These are phyloP conservation scores for Hymenotorrendiella dingleyae DNA, from an alignment of 2,329 filamentous ascomycete genomes.

Conservation along the genomic window DNA sequence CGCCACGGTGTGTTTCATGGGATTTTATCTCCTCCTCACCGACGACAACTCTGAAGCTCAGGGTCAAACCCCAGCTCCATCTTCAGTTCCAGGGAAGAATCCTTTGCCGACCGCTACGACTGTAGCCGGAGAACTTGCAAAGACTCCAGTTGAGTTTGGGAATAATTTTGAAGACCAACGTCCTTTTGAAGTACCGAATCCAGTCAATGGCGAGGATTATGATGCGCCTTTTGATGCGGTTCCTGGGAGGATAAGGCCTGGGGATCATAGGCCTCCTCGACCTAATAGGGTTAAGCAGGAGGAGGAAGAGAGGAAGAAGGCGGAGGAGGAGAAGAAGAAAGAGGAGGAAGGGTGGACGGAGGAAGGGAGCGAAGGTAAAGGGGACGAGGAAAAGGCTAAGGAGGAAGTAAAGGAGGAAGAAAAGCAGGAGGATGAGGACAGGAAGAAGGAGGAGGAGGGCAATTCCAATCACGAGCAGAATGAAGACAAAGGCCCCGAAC, in stretches of 20 bases:
- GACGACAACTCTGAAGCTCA: neutral
- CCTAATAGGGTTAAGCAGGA: too few relatives aligned
- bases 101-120: too few relatives aligned
- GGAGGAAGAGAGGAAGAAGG: too few relatives aligned
- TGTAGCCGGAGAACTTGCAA: too few relatives aligned
- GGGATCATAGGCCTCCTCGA: too few relatives aligned
- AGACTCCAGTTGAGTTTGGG: too few relatives aligned
- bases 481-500: neutral
- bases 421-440: neutral
- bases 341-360: neutral
- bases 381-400: neutral
- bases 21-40: constrained; percentile 5
- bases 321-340: neutral
- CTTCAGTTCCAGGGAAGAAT: too few relatives aligned
- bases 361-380: neutral
- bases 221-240: constrained; percentile 10
- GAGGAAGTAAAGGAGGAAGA: neutral
- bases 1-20: constrained; percentile 8
- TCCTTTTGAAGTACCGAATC: constrained; percentile 5
- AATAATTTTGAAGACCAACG: neutral
- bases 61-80: too few relatives aligned
- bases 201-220: constrained; percentile 5
- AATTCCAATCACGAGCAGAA: neutral
- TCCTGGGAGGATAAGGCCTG: constrained; percentile 4
- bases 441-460: neutral